Evolutionary conservation across 1,284 basidiomycete genomes (phyloP), one percentile per base, ranked within the genome.

Genomic region (Tilletia caries): DNA sequence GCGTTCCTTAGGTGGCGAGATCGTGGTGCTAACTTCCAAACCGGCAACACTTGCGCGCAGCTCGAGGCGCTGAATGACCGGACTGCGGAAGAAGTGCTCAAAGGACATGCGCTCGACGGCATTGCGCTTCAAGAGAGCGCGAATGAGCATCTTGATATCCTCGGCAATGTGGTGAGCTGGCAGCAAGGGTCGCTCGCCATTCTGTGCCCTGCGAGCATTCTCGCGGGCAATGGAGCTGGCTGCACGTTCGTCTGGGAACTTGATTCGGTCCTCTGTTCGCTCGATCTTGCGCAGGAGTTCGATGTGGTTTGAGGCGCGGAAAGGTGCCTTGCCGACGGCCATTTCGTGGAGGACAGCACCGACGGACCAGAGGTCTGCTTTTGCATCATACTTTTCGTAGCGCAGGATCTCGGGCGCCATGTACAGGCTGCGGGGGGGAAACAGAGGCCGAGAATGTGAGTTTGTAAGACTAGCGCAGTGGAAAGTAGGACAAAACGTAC

Each of bases 331-430:
- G 2, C 95, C 95, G 27, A 94, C 91, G 23, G 89, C 87, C 91
- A 96, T 98, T 84, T 99, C 96, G 84, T 91, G 98, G 0, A 98
- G 86, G 2, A 99, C 95, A 0, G 96, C 94, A 6, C 95, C 96
- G 37, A 98, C 93, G 5, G 93, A 95, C 95, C 95, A 99, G 0
- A 99, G 86, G 82, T 99, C 95, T 0, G 93, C 95, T 83, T 95
- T 97, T 29, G 94, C 94, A 82, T 97, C 94, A 84, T 99, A 98
- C 84, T 95, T 96, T 85, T 98, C 92, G 83, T 97, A 97, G 25
- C 92, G 89, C 23, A 99, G 86, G 74, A 99, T 98, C 85, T 99
- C 95, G 0, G 95, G 95, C 0, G 96, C 95, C 95, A 98, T 99
- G 85, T 99, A 99, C 37, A 99, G 85, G 8, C 37, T 41, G 37